Base-by-base conservation (phyloP, 345 rosid genomes). In the Hypericum perforatum region DNA sequence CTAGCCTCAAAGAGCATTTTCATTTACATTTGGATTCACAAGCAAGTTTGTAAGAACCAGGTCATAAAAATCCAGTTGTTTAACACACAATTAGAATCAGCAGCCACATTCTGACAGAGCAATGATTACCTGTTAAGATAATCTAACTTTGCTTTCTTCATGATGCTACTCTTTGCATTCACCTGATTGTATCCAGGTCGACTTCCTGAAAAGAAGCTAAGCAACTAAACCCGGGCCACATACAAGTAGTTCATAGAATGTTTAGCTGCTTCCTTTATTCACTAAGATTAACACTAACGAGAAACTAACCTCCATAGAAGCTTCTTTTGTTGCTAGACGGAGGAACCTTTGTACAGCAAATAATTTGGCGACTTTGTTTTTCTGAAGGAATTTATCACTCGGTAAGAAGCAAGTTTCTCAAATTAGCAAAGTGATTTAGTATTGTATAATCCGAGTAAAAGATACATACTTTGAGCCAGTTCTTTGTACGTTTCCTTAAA, bases 111-210 rank as follows among this genome's bases (percentile, higher is more conserved):
- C 39, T 41, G 8, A 9, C n/a, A 13, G 5, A 41, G 41, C 58
- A n/a, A 42, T 4, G 11, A 44, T 62, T 71, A 85, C 96, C 98
- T 80, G 65, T 81, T 80, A 36, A 77, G 81, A 54, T 82, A 36
- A 32, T 92, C 98, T 48, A 83, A 13, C 71, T 80, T 92, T 10
- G 94, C 80, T 69, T 88, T 92, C 84, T 85, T 92, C 96, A 88
- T 81, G 64, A 88, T 68, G 67, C 78, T 88, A 79, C 94, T 76
- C 78, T 82, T 92, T 49, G 52, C 61, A 65, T 82, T 56, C 43
- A 83, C 78, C 52, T 79, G 57, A 58, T 78, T 78, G 73, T 63
- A 81, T 41, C 86, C 76, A 47, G 82, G 69, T 45, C 72, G 80
- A 73, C 62, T 48, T 53, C 74, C 96, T 87, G 74, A 50, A 68